phyloP scores from a whole-genome alignment of 192 early-diverging fungal genomes.

The Backusella parvicylindrica region DNA sequence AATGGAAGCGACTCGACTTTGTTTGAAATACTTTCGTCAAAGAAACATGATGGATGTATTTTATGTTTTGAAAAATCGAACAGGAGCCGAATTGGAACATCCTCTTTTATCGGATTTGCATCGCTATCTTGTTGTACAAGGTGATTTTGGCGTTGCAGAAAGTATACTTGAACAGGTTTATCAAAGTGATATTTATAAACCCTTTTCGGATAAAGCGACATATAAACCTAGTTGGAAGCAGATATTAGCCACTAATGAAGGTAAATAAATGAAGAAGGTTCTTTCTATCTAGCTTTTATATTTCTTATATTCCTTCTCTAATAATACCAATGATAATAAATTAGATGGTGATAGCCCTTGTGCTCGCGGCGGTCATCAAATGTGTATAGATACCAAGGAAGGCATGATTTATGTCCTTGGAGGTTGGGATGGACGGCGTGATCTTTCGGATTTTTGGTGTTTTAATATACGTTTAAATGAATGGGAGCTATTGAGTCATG shows the following conservation, averaged over 20 bases:
- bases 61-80: constrained; percentile 60
- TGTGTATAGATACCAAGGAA: constrained; percentile 83
- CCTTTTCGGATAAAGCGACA: constrained; percentile 61
- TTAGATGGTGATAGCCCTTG: constrained; percentile 45
- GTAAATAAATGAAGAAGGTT: constrained; percentile 25
- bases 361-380: constrained; percentile 93
- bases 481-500: constrained; percentile 77
- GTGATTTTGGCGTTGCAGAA: constrained; percentile 75
- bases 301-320: not conserved
- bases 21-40: constrained; percentile 88
- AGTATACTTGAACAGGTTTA: constrained; percentile 63
- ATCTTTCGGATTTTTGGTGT: constrained; percentile 90
- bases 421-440: constrained; percentile 89
- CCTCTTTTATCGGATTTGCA: constrained; percentile 79
- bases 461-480: constrained; percentile 53
- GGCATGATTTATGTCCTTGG: constrained; percentile 84
- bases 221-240: constrained; percentile 74
- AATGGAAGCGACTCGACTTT: constrained; percentile 76
- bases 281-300: constrained; percentile 12
- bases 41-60: constrained; percentile 73
- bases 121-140: constrained; percentile 57
- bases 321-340: not conserved
- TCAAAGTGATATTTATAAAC: constrained; percentile 63
- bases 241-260: constrained; percentile 34
- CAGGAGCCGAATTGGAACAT: constrained; percentile 67